Conservation (phyloP, 345 rosid genomes). For the Moricandia arvensis region DNA sequence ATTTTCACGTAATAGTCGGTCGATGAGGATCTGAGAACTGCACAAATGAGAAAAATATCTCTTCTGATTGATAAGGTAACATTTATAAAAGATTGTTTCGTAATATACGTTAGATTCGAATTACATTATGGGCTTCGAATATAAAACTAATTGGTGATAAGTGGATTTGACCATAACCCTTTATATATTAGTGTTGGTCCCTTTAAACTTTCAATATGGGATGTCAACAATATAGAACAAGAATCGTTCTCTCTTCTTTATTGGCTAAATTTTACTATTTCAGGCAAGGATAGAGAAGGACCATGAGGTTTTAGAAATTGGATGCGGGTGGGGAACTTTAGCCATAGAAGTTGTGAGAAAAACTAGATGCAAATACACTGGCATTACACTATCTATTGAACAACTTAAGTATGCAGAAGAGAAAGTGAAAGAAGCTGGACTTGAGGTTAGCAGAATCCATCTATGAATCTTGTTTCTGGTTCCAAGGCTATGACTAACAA, state of each 20-base stretch:
- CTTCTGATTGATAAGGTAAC: constrained; percentile 70
- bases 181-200: no score
- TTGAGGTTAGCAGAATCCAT: constrained; percentile 46
- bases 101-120: no score
- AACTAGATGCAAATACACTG: constrained; percentile 85
- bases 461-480: background rate
- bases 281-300: constrained; percentile 55
- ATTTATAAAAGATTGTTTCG: background rate
- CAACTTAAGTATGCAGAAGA: constrained; percentile 64
- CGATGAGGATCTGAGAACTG: constrained; percentile 57
- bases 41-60: constrained; percentile 69
- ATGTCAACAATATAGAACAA: no score
- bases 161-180: no score
- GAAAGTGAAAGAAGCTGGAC: constrained; percentile 80
- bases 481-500: background rate
- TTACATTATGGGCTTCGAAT: no score
- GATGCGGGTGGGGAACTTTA: constrained; percentile 89
- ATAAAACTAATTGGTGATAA: no score
- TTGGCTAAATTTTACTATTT: background rate
- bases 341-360: constrained; percentile 74
- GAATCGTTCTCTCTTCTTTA: background rate
- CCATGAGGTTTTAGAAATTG: constrained; percentile 76
- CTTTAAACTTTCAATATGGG: no score
- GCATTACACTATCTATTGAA: constrained; percentile 72
- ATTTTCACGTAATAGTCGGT: constrained; percentile 35